Evolutionary conservation across 2,329 filamentous ascomycete species (phyloP).

Genomic region (Westerdykella aurantiaca): DNA sequence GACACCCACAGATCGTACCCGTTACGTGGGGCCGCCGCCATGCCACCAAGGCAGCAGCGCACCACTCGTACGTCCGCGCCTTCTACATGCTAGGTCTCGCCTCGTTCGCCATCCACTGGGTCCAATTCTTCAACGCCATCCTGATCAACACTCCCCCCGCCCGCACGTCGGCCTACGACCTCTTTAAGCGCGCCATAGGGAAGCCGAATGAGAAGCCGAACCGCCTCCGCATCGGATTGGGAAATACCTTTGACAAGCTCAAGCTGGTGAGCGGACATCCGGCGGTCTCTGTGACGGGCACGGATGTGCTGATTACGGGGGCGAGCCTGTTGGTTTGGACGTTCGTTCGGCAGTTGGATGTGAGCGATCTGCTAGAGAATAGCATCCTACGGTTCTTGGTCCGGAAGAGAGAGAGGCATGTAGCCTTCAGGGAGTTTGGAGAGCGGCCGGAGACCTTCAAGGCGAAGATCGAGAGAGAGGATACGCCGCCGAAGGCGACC

Average conservation of each 20-base stretch:
- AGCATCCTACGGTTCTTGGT: constrained; percentile 26
- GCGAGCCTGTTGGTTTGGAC: constrained; percentile 54
- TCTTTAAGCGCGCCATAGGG: constrained; percentile 41
- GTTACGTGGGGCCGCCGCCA: constrained; percentile 46
- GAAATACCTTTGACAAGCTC: constrained; percentile 37
- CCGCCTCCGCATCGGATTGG: constrained; percentile 22
- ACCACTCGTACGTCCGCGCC: constrained; percentile 41
- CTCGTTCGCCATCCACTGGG: constrained; percentile 44
- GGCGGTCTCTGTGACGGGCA: constrained; percentile 51
- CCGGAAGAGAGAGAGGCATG: constrained; percentile 20
- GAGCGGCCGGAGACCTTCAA: neutral
- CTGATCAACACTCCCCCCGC: constrained; percentile 45
- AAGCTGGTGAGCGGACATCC: constrained; percentile 52
- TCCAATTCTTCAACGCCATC: constrained; percentile 42
- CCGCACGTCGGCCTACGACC: constrained; percentile 35
- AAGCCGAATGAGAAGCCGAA: constrained; percentile 36
- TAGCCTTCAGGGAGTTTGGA: constrained; percentile 12
- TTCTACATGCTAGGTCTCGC: constrained; percentile 46
- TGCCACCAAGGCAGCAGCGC: constrained; percentile 35
- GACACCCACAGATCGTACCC: constrained; percentile 38
- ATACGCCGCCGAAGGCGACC: constrained; percentile 3
- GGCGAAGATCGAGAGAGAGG: constrained; percentile 3
- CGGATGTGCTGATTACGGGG: constrained; percentile 54
- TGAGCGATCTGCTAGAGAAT: constrained; percentile 45
- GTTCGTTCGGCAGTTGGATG: constrained; percentile 49